Conservation (phyloP, 164 flowering plant genomes). For the Santalum album region DNA sequence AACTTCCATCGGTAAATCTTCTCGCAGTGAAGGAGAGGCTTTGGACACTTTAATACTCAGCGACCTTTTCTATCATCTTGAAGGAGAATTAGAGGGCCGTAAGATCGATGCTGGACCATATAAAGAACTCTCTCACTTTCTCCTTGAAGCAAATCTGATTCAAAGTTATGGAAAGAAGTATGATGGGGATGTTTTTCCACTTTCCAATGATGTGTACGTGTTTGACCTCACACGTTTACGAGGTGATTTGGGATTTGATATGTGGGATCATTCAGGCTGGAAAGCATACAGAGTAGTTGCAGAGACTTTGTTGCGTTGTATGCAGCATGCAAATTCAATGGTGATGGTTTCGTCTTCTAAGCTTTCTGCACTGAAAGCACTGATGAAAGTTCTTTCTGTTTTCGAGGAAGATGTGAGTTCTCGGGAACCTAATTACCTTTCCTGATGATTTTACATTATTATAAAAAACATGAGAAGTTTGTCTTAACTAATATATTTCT, state of each 20-base stretch:
- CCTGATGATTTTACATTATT: too few species aligned
- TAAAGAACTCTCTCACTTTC: conserved; percentile 57
- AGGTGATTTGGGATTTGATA: conserved; percentile 53
- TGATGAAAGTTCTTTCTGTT: conserved; percentile 33
- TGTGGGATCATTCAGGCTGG: conserved; percentile 77
- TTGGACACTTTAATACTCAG: conserved; percentile 45
- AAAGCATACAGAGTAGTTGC: conserved; percentile 50
- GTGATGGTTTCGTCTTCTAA: conserved; percentile 42
- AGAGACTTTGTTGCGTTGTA: conserved; percentile 40
- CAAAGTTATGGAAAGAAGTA: conserved; percentile 28
- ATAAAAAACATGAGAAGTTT: too few species aligned
- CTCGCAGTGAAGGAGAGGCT: conserved; percentile 59
- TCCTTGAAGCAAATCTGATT: conserved; percentile 35
- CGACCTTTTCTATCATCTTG: conserved; percentile 79
- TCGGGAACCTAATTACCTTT: conserved; percentile 1
- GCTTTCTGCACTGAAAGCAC: conserved; percentile 54
- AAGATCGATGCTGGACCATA: conserved; percentile 58
- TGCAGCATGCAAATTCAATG: conserved; percentile 57
- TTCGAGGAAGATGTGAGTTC: conserved; percentile 45
- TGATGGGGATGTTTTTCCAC: conserved; percentile 20
- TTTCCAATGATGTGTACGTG: conserved; percentile 22
- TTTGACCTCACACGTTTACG: conserved; percentile 39
- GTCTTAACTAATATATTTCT: too few species aligned
- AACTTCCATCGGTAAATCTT: background rate
- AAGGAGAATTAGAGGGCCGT: conserved; percentile 92